Percentiles rank a stretch among this genome's conserved stretches.
Conservation (phyloP, 495 filamentous ascomycete species). For the Amphirosellinia nigrospora region DNA sequence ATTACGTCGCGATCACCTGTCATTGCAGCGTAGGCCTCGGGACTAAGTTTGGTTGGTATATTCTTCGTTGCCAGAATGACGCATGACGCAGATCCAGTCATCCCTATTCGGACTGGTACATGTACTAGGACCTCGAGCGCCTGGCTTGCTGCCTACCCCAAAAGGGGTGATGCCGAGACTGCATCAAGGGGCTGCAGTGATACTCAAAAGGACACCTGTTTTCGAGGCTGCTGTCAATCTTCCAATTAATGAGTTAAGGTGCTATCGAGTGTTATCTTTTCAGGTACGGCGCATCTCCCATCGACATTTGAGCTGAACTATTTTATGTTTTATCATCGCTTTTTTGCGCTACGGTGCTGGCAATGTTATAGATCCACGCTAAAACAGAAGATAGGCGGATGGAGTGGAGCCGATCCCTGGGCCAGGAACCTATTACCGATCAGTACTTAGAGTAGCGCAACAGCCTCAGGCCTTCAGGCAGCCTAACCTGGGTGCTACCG, state of each 20-base stretch:
- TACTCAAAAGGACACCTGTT: constrained; percentile 8
- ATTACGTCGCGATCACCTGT: constrained; percentile 7
- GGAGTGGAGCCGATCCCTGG: not conserved
- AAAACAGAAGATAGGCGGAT: constrained; percentile 1
- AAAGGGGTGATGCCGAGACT: constrained; percentile 1
- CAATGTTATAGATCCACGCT: not conserved
- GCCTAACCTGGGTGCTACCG: not conserved
- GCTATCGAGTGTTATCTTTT: not conserved
- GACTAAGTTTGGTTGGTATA: constrained; percentile 1
- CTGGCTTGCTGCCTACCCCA: constrained; percentile 1
- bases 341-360: not conserved
- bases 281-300: not conserved
- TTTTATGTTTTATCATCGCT: not conserved
- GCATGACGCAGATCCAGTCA: constrained; percentile 11
- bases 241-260: not conserved
- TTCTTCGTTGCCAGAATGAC: constrained; percentile 18
- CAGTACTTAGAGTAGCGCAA: not conserved
- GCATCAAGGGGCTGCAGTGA: constrained; percentile 10
- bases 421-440: not conserved
- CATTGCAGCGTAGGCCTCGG: not conserved
- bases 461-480: constrained; percentile 13
- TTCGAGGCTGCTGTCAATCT: not conserved
- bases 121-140: not conserved
- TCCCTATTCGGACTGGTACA: not conserved
- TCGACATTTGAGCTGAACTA: not conserved